phyloP scores from a whole-genome alignment of 78 protist genomes.

The Cavenderia fasciculata region DNA sequence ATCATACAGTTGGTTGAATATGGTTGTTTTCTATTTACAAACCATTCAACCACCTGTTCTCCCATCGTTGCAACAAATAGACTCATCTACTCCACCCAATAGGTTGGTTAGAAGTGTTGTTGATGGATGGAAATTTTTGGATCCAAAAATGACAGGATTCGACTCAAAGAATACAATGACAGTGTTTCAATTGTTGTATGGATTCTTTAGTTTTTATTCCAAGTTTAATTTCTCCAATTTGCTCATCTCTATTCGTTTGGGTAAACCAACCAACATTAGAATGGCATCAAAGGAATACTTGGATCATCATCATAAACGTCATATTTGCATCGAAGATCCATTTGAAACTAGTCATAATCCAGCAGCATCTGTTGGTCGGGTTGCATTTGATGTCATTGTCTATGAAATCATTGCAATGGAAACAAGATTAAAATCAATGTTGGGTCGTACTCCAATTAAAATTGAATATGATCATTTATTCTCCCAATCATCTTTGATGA shows the following conservation, averaged over 20 bases:
- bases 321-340: constrained; percentile 25
- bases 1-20: constrained; percentile 11
- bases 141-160: background rate
- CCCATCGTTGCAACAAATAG: constrained; percentile 1
- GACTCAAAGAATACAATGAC: background rate
- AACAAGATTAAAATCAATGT: background rate
- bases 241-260: constrained; percentile 3
- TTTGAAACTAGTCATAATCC: constrained; percentile 6
- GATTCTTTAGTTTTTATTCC: constrained; percentile 30
- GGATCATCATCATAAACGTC: background rate
- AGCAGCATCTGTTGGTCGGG: background rate
- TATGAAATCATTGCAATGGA: background rate
- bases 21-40: constrained; percentile 49
- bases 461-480: background rate
- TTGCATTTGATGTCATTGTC: constrained; percentile 1
- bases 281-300: background rate
- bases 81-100: background rate
- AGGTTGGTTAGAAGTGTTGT: background rate
- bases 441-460: too few relatives aligned
- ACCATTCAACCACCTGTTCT: constrained; percentile 27
- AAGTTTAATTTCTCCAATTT: constrained; percentile 3
- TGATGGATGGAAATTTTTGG: background rate
- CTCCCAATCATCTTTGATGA: background rate
- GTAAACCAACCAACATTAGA: background rate
- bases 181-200: background rate